Conservation (phyloP, 306 rosid genomes). For the Pyrus betulifolia region DNA sequence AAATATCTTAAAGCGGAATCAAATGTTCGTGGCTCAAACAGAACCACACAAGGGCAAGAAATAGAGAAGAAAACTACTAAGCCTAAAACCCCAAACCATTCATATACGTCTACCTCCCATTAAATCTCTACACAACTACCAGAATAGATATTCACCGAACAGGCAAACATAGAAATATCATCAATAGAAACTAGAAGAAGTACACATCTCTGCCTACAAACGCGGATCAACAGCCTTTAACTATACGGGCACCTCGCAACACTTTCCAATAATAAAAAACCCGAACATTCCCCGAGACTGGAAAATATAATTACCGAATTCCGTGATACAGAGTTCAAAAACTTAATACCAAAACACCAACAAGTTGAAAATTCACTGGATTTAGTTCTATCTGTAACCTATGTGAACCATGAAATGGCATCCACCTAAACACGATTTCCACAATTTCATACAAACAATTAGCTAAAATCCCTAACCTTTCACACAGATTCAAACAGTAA, state of each 20-base stretch:
- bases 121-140: neutral
- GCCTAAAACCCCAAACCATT: neutral
- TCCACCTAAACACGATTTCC: neutral
- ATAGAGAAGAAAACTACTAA: neutral
- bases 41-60: neutral
- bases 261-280: neutral
- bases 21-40: neutral
- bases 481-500: neutral
- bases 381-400: neutral
- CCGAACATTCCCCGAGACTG: neutral
- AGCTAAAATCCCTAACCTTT: neutral
- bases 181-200: neutral
- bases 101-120: neutral
- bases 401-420: neutral
- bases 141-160: too few species aligned
- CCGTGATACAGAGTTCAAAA: neutral
- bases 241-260: neutral
- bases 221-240: too few species aligned
- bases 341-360: neutral
- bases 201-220: neutral
- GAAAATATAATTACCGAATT: neutral
- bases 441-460: neutral
- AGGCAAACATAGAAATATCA: neutral
- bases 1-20: neutral
- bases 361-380: neutral